Evolutionary conservation across 345 rosid genomes (phyloP).

Genomic region (Erysimum cheiranthoides): DNA sequence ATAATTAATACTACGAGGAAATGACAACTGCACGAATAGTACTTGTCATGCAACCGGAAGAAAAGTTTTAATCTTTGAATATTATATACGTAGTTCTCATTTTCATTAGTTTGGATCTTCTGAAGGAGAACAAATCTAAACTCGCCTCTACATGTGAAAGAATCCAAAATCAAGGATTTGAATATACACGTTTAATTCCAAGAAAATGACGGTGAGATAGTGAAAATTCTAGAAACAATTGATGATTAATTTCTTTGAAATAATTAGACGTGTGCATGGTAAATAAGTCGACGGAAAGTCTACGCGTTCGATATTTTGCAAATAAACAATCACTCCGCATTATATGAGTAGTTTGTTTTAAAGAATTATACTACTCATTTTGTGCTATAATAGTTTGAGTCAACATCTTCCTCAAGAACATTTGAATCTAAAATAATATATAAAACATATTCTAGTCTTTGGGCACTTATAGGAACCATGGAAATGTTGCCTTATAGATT

Average conservation of each 20-base stretch:
- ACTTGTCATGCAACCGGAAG: not conserved
- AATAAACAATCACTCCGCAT: not conserved
- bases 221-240: constrained; percentile 15
- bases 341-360: not conserved
- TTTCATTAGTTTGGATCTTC: constrained; percentile 31
- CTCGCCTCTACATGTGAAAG: constrained; percentile 24
- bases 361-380: not conserved
- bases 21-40: constrained; percentile 6
- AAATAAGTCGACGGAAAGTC: constrained; percentile 6
- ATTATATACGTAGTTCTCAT: not conserved
- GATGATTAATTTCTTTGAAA: constrained; percentile 10
- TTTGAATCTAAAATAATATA: not conserved
- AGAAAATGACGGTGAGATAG: constrained; percentile 24
- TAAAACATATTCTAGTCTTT: not conserved
- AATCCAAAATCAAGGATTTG: constrained; percentile 1
- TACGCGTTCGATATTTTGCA: not conserved
- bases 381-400: not conserved
- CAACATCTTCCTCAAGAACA: constrained; percentile 5
- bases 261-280: constrained; percentile 21
- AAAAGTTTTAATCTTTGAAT: constrained; percentile 28
- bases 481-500: not conserved
- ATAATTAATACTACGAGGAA: not conserved
- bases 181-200: constrained; percentile 7
- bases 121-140: constrained; percentile 31
- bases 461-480: not conserved